A percentile compares a stretch with the other conserved stretches of the same genome.
These are phyloP conservation scores for Rhodotorula glutinis DNA, from an alignment of 1,284 basidiomycete species.

Conservation along the genomic window DNA sequence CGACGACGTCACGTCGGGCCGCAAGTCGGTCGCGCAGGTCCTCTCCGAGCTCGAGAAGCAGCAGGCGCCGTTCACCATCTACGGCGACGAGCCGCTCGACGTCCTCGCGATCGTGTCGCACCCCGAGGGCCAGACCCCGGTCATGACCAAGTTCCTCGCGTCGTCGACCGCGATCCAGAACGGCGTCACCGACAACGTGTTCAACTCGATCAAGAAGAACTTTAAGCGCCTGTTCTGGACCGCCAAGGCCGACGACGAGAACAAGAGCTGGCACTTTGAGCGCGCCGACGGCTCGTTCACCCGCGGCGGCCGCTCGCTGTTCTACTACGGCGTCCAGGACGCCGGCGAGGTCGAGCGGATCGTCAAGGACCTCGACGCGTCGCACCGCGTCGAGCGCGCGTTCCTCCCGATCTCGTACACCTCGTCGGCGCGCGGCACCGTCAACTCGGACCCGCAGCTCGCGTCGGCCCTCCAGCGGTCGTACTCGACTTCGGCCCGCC, in stretches of 20 bases:
- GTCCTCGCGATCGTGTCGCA: constrained; percentile 91
- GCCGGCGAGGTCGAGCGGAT: constrained; percentile 86
- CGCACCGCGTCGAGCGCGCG: constrained; percentile 77
- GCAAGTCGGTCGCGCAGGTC: constrained; percentile 83
- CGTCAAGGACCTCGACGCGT: constrained; percentile 78
- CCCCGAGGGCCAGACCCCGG: constrained; percentile 81
- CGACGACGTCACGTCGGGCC: constrained; percentile 79
- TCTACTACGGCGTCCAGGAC: constrained; percentile 96
- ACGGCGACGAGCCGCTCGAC: constrained; percentile 96
- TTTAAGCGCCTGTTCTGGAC: constrained; percentile 96
- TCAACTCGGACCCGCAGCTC: constrained; percentile 43
- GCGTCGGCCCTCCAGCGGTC: constrained; percentile 52
- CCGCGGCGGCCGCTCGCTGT: constrained; percentile 81
- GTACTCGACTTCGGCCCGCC: constrained; percentile 72
- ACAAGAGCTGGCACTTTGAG: constrained; percentile 98
- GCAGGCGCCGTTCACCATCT: constrained; percentile 75
- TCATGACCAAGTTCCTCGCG: constrained; percentile 87
- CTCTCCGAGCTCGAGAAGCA: constrained; percentile 66
- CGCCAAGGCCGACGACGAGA: constrained; percentile 87
- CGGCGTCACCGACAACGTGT: constrained; percentile 95
- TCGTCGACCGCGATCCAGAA: constrained; percentile 87
- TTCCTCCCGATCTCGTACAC: constrained; percentile 80
- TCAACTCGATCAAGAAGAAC: constrained; percentile 91
- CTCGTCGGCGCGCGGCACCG: constrained; percentile 53
- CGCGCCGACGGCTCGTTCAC: constrained; percentile 97